Percentiles rank a stretch among this genome's conserved stretches.
Conservation (phyloP, 805 yeast genomes). For the Starmerella khaoyaiensis region DNA sequence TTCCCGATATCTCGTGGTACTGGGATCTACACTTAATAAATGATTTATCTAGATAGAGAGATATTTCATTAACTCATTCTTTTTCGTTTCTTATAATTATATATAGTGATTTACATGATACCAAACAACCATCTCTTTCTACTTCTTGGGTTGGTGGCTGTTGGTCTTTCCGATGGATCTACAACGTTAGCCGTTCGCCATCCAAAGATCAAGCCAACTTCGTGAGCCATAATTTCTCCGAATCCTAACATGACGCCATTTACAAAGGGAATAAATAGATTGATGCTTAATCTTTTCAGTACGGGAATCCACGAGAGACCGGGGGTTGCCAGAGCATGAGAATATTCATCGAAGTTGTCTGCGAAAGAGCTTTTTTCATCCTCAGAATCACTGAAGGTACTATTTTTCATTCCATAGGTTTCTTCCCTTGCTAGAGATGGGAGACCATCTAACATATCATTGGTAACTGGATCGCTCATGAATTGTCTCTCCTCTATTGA, state of each 20-base stretch:
- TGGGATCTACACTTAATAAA: too few species aligned
- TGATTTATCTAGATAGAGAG: too few species aligned
- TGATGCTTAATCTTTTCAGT: conserved; percentile 35
- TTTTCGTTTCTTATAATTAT: background rate
- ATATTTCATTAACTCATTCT: background rate
- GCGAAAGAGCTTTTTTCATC: too few species aligned
- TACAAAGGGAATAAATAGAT: conserved; percentile 70
- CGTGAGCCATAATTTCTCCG: conserved; percentile 91
- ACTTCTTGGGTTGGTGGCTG: conserved; percentile 13
- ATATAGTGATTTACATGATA: background rate
- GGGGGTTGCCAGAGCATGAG: conserved; percentile 1
- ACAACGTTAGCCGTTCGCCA: conserved; percentile 48
- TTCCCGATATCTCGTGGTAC: too few species aligned
- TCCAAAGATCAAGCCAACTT: conserved; percentile 65
- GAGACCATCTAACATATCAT: too few species aligned
- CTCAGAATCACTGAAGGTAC: too few species aligned
- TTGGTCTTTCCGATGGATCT: conserved; percentile 14
- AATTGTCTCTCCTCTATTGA: too few species aligned
- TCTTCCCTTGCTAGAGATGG: too few species aligned
- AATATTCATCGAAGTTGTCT: conserved; percentile 5
- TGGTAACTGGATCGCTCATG: too few species aligned
- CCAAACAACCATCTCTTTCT: conserved; percentile 20
- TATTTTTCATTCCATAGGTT: too few species aligned
- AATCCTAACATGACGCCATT: conserved; percentile 94
- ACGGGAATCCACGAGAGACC: conserved; percentile 15